These are phyloP conservation scores for Talaromyces marneffei DNA, from an alignment of 2,329 filamentous ascomycete genomes.

Conservation along the genomic window DNA sequence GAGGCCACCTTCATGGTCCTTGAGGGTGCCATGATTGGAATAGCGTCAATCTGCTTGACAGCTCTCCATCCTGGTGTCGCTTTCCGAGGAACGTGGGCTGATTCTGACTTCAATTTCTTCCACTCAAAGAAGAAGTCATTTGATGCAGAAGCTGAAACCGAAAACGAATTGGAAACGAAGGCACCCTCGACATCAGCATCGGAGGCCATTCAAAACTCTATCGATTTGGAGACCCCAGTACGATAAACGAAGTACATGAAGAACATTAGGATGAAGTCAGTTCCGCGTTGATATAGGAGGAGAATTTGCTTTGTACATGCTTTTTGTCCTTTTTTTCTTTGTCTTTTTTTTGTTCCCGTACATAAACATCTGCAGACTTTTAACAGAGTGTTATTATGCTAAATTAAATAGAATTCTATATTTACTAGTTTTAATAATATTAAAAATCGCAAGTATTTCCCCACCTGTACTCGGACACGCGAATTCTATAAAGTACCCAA, in stretches of 20 bases:
- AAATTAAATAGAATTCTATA: too few relatives aligned
- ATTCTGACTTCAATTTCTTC: background rate
- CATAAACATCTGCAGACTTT: background rate
- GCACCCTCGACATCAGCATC: background rate
- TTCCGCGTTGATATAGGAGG: background rate
- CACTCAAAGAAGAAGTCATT: background rate
- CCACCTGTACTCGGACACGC: too few relatives aligned
- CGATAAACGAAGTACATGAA: background rate
- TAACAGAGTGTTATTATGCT: too few relatives aligned
- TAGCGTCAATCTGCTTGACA: background rate
- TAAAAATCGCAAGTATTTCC: too few relatives aligned
- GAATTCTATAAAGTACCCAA: too few relatives aligned
- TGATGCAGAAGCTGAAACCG: background rate
- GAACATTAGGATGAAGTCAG: background rate
- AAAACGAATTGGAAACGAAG: background rate
- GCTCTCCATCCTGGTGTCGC: conserved; percentile 2
- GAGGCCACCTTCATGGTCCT: conserved; percentile 2
- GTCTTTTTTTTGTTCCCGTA: too few relatives aligned
- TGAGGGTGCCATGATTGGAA: conserved; percentile 1
- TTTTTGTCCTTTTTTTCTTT: background rate
- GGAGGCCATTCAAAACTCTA: background rate
- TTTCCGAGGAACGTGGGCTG: background rate
- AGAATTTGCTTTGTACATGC: background rate
- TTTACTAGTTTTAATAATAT: too few relatives aligned
- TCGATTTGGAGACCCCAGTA: background rate